phyloP scores from a whole-genome alignment of 768 basidiomycete species.

The Porpolomopsis calyptriformis region DNA sequence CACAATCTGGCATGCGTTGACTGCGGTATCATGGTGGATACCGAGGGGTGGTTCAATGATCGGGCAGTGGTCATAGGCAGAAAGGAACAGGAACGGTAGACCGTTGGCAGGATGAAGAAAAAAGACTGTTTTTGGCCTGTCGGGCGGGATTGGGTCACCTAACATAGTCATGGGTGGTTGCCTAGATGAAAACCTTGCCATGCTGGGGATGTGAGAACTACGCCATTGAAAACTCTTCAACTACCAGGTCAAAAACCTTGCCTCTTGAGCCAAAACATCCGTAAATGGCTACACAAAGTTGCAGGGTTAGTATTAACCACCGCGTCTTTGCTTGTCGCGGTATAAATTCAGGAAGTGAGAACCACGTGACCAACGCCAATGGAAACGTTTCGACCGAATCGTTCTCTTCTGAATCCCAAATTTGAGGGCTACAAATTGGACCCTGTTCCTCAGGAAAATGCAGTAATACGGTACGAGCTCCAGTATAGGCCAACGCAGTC shows the following conservation, averaged over 20 bases:
- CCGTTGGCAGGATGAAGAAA: conserved; percentile 4
- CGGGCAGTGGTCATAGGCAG: conserved; percentile 1
- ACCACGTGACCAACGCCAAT: neutral
- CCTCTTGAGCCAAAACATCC: too few species aligned
- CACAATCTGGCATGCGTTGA: conserved; percentile 1
- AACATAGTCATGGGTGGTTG: too few species aligned
- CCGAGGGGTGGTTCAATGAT: neutral
- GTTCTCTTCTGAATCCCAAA: conserved; percentile 60
- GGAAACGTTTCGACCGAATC: conserved; percentile 20
- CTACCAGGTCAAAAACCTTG: too few species aligned
- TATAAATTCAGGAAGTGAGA: too few species aligned
- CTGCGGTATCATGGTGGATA: neutral
- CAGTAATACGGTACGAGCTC: conserved; percentile 41
- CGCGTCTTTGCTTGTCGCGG: too few species aligned
- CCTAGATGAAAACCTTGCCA: too few species aligned
- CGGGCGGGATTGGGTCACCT: neutral
- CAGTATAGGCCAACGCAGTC: conserved; percentile 48
- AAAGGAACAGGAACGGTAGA: neutral
- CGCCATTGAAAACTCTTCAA: too few species aligned
- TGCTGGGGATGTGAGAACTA: too few species aligned
- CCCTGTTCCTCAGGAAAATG: conserved; percentile 46
- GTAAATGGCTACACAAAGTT: too few species aligned
- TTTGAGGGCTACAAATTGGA: conserved; percentile 80
- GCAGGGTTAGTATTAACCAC: too few species aligned
- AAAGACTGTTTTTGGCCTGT: neutral